Base-by-base conservation (phyloP, 2,329 filamentous ascomycete species). In the Microdochium bolleyi region DNA sequence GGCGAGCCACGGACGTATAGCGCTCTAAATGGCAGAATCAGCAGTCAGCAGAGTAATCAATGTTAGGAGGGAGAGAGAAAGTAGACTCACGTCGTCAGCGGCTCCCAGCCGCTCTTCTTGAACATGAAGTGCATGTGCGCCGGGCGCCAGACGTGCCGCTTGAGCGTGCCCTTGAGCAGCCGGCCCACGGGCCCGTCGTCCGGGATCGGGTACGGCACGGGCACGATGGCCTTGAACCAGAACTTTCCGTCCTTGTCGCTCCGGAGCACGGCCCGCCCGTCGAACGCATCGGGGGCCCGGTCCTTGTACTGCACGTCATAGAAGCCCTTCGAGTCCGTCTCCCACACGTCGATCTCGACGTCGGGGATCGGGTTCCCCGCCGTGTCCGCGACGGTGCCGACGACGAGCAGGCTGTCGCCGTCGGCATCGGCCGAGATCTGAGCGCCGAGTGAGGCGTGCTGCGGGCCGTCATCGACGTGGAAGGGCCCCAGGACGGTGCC, bases 111-210 rank as follows among this genome's bases (percentile, higher is more conserved):
- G 32, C 76, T 68, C 73, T 89, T 91, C 64, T 85, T 82, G 70
- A 95, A 91, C 88, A 95, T 94, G 62, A 94, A 94, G 68, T 94
- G 89, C 76, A 92, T 80, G 67, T 94, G 89, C 21, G 84, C 81
- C 1, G 89, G 89, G 51, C 89, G 73, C 73, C 83, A 92, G 53
- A 83, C 83, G 70, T 94, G 89, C n/a, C 89, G 74, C n/a, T 79
- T 76, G 61, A 94, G 65, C 61, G 72, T 67, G 41, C 21, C 41
- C 64, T 73, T 71, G 60, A 94, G 70, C 59, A 94, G 65, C 68
- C 83, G 81, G 0, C 89, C 91, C 1, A 95, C 89, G 0, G 91
- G 90, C 9, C 88, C 89, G 68, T 95, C 89, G 61, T 89, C 78
- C 1, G 89, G 89, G 61, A 95, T 94, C 0, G 88, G 86, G 69